Conservation (phyloP, 2,329 filamentous ascomycete species). For the Dryadomyces quercivorus region DNA sequence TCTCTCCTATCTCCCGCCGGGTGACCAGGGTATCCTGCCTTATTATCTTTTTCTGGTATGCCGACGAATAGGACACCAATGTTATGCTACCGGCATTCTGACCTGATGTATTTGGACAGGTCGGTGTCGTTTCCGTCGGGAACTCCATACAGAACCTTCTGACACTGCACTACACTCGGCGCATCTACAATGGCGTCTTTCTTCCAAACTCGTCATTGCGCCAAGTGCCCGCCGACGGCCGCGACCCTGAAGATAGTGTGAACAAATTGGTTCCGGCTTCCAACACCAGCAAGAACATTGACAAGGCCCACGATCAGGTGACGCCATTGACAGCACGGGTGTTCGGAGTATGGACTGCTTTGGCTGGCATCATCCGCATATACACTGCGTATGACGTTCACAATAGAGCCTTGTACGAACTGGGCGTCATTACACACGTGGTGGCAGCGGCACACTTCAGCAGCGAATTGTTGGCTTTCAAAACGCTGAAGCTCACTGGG, state of each 20-base stretch:
- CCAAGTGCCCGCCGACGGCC: constrained; percentile 17
- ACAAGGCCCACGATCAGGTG: constrained; percentile 43
- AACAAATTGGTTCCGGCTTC: constrained; percentile 36
- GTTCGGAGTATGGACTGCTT: constrained; percentile 80
- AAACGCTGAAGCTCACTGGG: constrained; percentile 53
- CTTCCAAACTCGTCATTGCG: constrained; percentile 34
- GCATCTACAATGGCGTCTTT: constrained; percentile 65
- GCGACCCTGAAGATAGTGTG: constrained; percentile 33
- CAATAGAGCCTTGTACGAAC: constrained; percentile 60
- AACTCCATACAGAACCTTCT: constrained; percentile 79
- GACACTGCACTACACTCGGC: constrained; percentile 70
- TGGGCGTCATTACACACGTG: constrained; percentile 71
- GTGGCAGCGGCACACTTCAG: constrained; percentile 69
- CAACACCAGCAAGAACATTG: constrained; percentile 29
- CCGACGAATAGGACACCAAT: not conserved
- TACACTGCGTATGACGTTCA: constrained; percentile 77
- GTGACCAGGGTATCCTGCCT: constrained; percentile 40
- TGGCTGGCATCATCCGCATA: constrained; percentile 63
- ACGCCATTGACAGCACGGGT: constrained; percentile 66
- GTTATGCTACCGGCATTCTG: not conserved
- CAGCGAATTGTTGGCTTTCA: constrained; percentile 70
- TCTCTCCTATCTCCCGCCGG: constrained; percentile 30
- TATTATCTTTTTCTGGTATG: constrained; percentile 47
- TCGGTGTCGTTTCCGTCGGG: constrained; percentile 68
- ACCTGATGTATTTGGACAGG: constrained; percentile 32